Evolutionary conservation across 371 early-diverging fungal genomes (phyloP), one percentile per base, ranked within the genome.

Genomic region (Dichotomocladium elegans): DNA sequence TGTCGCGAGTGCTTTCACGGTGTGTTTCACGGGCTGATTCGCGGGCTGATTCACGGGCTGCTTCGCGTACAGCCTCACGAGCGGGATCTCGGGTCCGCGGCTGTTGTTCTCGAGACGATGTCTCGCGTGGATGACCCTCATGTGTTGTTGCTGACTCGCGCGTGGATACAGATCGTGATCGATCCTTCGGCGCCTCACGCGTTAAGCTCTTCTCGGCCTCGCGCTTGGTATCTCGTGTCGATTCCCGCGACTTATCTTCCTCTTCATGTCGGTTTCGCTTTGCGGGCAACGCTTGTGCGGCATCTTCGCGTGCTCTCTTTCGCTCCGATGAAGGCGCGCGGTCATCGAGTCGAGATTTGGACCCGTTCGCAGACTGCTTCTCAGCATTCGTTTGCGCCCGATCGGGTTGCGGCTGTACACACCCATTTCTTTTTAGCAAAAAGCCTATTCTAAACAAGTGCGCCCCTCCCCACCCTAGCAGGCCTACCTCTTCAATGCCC

Each of bases 51-150:
- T 55, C 55, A 10, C 60, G 40, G 15, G 51, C 52, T 14, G 52
- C 58, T 31, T 65, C 66, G 22, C 66, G 54, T 21, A 51, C 40
- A 5, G 59, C 55, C 2, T 58, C 63, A 15, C 59, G 25, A 1
- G 55, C 63, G 37, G 41, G 49, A 40, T 55, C 60, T 12, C 61
- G 55, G 1, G 43, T 27, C 4, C 54, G 47, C 9, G 14, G 9
- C 12, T 41, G n/a, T n/a, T n/a, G n/a, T 10, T 47, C 58, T 7
- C 31, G 31, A 14, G 49, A 31, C 0, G 49, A 48, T 17, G 17
- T 33, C 24, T 34, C 49, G 34, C 21, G 49, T n/a, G 14, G 29
- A 30, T 3, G 31, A 21, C 15, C 47, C 25, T 22, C 35, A 10
- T 14, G 49, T 1, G 14, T 31, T 12, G 35, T 35, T 10, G 28